Base-by-base conservation (phyloP, 768 basidiomycete species). In the Russula vinacea region DNA sequence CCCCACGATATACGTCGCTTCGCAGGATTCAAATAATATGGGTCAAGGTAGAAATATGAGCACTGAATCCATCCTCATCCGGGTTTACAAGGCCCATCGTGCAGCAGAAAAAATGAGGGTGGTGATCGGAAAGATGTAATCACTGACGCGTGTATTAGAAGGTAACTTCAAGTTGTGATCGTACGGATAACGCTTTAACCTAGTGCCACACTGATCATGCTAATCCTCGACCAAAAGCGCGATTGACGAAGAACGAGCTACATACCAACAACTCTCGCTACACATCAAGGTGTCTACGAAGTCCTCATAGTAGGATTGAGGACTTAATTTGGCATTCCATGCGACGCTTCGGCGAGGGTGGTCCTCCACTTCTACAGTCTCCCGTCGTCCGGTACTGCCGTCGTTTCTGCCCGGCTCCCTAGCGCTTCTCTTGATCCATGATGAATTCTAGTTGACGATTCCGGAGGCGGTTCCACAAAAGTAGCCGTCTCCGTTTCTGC, bases 1-100 rank as follows among this genome's bases (percentile, higher is more conserved):
- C 65, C 84, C 83, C 49, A 87, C 74, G 29, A 86, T 64, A 65
- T 81, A 78, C 6, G 81, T 67, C 2, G 69, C 71, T 4, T 69
- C 69, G 9, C 76, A 73, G 1, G n/a, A n/a, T n/a, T n/a, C n/a
- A n/a, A n/a, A n/a, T 26, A 83, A 75, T 37, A 86, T 74, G 0
- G 10, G 35, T 13, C 13, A 14, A 14, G 39, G 39, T 13, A 13
- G 14, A 39, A 39, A 39, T 39, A 1, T 14, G 39, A 39, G 14
- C 39, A n/a, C n/a, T n/a, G n/a, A n/a, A n/a, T n/a, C n/a, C n/a
- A 1, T 39, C 10, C 2, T 39, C 39, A 39, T 39, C 39, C 39
- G 35, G 11, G 9, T 37, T 37, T 37, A 29, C 29, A 37, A 37
- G 35, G 35, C 35, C 11, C 9, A 37, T 37, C 35, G 4, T 37